A percentile compares a stretch with the other conserved stretches of the same genome.
These are phyloP conservation scores for Quercus alba DNA, from an alignment of 306 rosid genomes.

Conservation along the genomic window DNA sequence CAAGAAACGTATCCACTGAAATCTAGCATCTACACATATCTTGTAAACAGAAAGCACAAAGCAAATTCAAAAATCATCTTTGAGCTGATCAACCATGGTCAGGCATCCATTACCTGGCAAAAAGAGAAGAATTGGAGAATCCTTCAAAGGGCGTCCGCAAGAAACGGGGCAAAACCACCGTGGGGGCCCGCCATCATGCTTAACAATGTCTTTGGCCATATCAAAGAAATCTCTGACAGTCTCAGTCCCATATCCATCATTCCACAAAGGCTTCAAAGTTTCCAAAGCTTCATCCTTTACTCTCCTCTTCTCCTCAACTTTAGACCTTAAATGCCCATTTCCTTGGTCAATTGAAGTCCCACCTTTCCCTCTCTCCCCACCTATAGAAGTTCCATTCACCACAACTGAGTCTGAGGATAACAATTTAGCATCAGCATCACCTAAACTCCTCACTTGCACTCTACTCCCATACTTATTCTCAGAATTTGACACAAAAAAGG, in stretches of 20 bases:
- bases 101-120: constrained; percentile 63
- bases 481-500: constrained; percentile 18
- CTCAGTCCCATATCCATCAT: constrained; percentile 74
- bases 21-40: background rate
- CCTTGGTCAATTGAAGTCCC: constrained; percentile 28
- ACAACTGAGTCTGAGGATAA: constrained; percentile 39
- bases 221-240: constrained; percentile 69
- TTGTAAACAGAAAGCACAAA: background rate
- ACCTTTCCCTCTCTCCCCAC: constrained; percentile 30
- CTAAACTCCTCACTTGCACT: constrained; percentile 32
- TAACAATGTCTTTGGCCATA: constrained; percentile 49
- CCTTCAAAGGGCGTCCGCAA: constrained; percentile 42
- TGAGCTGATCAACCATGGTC: background rate
- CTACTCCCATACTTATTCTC: constrained; percentile 14
- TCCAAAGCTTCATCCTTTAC: constrained; percentile 7
- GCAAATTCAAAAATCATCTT: background rate
- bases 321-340: constrained; percentile 24
- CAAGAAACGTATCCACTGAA: background rate
- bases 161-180: constrained; percentile 87
- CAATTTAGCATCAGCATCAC: constrained; percentile 20
- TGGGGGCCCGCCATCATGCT: constrained; percentile 74
- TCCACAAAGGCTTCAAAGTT: constrained; percentile 60
- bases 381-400: constrained; percentile 38
- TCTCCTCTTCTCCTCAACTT: constrained; percentile 14
- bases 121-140: constrained; percentile 68